Conservation (phyloP, 208 protist species). For the Crithidia bombi region DNA sequence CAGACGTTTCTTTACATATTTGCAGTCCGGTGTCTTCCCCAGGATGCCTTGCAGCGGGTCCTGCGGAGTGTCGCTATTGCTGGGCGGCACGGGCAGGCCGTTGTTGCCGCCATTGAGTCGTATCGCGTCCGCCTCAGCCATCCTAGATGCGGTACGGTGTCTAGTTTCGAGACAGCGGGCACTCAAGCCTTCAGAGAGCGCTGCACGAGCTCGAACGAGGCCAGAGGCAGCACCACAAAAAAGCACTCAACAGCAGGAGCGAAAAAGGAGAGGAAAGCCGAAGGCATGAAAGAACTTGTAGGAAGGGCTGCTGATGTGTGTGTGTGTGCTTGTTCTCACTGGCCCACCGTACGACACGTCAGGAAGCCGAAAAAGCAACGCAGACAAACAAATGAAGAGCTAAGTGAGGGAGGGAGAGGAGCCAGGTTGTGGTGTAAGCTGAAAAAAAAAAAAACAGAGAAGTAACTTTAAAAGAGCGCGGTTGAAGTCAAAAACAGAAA, state of each 20-base stretch:
- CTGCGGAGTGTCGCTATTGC: conserved; percentile 32
- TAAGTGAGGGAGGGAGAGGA: background rate
- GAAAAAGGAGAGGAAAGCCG: background rate
- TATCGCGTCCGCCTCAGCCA: conserved; percentile 13
- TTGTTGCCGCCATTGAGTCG: conserved; percentile 33
- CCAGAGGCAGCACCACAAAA: too few relatives aligned
- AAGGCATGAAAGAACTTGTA: background rate
- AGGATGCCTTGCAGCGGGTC: conserved; percentile 77
- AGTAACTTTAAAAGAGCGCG: background rate
- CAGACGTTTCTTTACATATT: conserved; percentile 86
- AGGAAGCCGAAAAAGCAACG: background rate
- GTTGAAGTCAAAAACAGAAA: too few relatives aligned
- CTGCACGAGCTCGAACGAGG: too few relatives aligned
- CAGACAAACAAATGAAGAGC: conserved; percentile 6
- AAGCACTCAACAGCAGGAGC: background rate
- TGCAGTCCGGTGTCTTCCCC: conserved; percentile 58
- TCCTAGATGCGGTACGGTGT: conserved; percentile 5
- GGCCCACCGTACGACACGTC: too few relatives aligned
- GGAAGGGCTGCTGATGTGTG: too few relatives aligned
- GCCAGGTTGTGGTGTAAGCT: background rate
- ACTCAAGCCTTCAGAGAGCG: background rate
- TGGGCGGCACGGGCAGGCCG: conserved; percentile 66
- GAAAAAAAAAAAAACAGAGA: background rate
- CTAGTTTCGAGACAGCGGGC: too few relatives aligned
- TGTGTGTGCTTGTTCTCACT: too few relatives aligned